Base-by-base conservation (phyloP, 805 yeast species). In the Yarrowia bubula region DNA sequence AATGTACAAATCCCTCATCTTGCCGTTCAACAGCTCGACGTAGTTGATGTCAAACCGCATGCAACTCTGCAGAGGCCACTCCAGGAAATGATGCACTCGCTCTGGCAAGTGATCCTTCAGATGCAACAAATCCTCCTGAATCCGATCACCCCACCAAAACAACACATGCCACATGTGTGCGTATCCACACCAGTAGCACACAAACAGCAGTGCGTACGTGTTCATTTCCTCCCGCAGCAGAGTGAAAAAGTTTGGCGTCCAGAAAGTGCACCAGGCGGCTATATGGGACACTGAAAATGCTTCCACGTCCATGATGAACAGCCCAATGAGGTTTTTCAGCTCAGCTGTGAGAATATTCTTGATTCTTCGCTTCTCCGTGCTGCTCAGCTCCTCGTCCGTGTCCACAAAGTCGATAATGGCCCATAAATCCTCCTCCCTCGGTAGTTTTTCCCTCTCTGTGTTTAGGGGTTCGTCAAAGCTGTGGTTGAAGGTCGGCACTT, bases 361-460 rank as follows among this genome's bases (percentile, higher is more conserved):
- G 28, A 55, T 18, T 11, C 42, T 5, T 13, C 33, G 47, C 15
- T 55, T 41, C 28, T 55, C 47, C 1, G 38, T 13, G 4, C 4
- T 10, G 8, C 31, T 9, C 18, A 38, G 18, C 13, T n/a, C 38
- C 15, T 3, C 42, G 13, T 55, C 47, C n/a, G 46, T 15, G 38
- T 55, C 47, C 28, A 39, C 61, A 41, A 55, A 39, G 13, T 41
- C 47, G 38, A 55, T 55, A 2, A 55, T 55, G 1, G 31, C 61
- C 61, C 61, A 55, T 7, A 55, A 1, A 9, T 55, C 47, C 17
- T 55, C 61, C 13, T 55, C 61, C 28, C 47, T 13, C 1, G 61
- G 61, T 28, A 55, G 47, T 10, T 11, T n/a, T 6, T 6, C 32
- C 4, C 60, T 13, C 3, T 48, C 41, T 2, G 1, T 11, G 4